phyloP scores from a whole-genome alignment of 2,329 filamentous ascomycete genomes.

The Cladorrhinum sp. region DNA sequence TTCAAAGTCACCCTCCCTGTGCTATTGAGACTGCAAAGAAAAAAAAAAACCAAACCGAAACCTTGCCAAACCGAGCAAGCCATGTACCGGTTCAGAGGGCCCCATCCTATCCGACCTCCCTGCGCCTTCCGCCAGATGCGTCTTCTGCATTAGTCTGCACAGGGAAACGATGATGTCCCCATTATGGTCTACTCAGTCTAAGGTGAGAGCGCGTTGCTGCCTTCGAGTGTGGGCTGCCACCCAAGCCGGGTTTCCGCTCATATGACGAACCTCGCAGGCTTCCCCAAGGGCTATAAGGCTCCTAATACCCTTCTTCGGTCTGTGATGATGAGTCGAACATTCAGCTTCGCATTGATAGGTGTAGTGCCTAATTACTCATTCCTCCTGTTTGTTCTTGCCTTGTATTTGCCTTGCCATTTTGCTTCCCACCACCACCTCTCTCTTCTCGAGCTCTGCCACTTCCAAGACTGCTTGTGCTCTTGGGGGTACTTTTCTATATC shows the following conservation, averaged over 20 bases:
- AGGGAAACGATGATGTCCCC: slow-evolving; percentile 19
- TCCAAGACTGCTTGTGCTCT: not conserved
- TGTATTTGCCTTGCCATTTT: slow-evolving; percentile 27
- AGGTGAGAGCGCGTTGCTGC: slow-evolving; percentile 25
- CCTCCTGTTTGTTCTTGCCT: slow-evolving; percentile 26
- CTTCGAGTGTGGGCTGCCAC: slow-evolving; percentile 22
- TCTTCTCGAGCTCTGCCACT: slow-evolving; percentile 18
- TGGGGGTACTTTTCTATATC: slow-evolving; percentile 5
- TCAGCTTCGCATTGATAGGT: slow-evolving; percentile 23
- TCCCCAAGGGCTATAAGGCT: slow-evolving; percentile 52
- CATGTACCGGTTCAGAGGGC: slow-evolving; percentile 15
- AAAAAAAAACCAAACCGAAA: slow-evolving; percentile 12
- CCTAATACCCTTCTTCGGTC: slow-evolving; percentile 42
- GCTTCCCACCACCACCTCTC: slow-evolving; percentile 20
- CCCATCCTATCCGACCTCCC: slow-evolving; percentile 13
- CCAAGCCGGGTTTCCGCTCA: slow-evolving; percentile 28
- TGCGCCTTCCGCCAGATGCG: slow-evolving; percentile 25
- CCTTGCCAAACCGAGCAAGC: slow-evolving; percentile 10
- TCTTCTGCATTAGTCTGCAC: slow-evolving; percentile 29
- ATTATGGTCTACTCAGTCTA: slow-evolving; percentile 22
- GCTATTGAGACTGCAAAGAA: slow-evolving; percentile 20
- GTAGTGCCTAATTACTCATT: slow-evolving; percentile 30
- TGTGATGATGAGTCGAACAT: slow-evolving; percentile 27
- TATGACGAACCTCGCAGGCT: slow-evolving; percentile 35
- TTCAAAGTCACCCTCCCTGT: slow-evolving; percentile 21